phyloP scores from a whole-genome alignment of 139 green algal genomes.

The Chlamydomonas incerta region DNA sequence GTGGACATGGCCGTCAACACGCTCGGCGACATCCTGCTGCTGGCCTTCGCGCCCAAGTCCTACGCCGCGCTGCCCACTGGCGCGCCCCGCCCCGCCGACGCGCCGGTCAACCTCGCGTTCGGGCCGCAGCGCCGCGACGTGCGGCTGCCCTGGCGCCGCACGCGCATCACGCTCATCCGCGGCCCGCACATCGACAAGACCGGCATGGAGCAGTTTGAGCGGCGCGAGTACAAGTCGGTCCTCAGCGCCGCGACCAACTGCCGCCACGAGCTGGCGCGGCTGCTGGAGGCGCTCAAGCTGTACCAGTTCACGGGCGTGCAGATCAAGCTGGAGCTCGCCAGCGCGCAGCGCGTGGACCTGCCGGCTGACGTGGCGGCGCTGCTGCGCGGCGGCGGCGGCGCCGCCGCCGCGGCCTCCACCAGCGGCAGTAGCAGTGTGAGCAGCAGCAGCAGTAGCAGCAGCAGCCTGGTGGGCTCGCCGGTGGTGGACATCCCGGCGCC shows the following conservation, averaged over 20 bases:
- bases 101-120: background rate
- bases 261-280: constrained; percentile 41
- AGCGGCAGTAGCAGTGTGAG: background rate
- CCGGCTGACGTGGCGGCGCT: background rate
- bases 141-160: constrained; percentile 6
- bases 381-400: background rate
- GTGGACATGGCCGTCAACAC: constrained; percentile 46
- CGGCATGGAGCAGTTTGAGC: constrained; percentile 62
- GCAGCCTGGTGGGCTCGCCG: background rate
- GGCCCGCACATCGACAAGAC: constrained; percentile 62
- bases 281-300: constrained; percentile 55
- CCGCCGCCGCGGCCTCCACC: background rate
- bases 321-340: background rate
- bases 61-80: background rate
- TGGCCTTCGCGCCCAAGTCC: constrained; percentile 53
- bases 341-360: constrained; percentile 18
- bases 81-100: background rate
- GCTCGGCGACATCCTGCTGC: constrained; percentile 49
- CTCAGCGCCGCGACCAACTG: constrained; percentile 42
- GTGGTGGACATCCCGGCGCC: constrained; percentile 6
- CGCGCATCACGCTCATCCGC: constrained; percentile 41
- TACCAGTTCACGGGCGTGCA: constrained; percentile 62
- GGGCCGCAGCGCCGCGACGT: constrained; percentile 22
- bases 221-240: constrained; percentile 51
- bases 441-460: background rate